phyloP scores from a whole-genome alignment of 148 eudicot genomes.

The Camellia lanceoleosa region DNA sequence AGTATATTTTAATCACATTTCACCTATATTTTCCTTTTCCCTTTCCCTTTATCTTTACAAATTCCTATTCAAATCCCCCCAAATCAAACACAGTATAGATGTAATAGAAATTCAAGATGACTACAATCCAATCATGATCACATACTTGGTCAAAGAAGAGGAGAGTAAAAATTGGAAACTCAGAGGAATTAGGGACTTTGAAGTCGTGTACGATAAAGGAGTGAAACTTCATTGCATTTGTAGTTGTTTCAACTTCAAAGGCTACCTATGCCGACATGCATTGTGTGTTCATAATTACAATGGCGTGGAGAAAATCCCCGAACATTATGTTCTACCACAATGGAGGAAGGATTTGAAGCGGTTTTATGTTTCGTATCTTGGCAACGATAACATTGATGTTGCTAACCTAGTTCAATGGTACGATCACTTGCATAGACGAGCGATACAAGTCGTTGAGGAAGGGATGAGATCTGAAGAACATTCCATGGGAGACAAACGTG shows the following conservation, averaged over 20 bases:
- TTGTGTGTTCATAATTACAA: constrained; percentile 52
- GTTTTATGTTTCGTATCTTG: constrained; percentile 44
- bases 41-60: no score
- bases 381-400: constrained; percentile 46
- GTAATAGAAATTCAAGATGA: no score
- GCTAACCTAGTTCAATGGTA: constrained; percentile 61
- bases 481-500: constrained; percentile 51
- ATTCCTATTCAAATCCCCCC: no score
- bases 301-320: constrained; percentile 58
- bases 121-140: constrained; percentile 24
- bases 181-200: constrained; percentile 37
- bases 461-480: constrained; percentile 72
- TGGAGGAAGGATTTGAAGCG: constrained; percentile 84
- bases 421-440: constrained; percentile 62
- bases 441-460: constrained; percentile 64
- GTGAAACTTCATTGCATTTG: constrained; percentile 62
- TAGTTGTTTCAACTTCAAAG: constrained; percentile 64
- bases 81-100: no score
- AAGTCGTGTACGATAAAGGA: constrained; percentile 59
- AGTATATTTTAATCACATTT: no score
- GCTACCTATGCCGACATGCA: constrained; percentile 78
- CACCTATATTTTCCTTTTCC: no score
- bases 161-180: constrained; percentile 25
- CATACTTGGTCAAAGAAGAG: constrained; percentile 58
- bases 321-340: constrained; percentile 48